Conservation (phyloP, 179 eudicot genomes). For the Beta macrorhiza region DNA sequence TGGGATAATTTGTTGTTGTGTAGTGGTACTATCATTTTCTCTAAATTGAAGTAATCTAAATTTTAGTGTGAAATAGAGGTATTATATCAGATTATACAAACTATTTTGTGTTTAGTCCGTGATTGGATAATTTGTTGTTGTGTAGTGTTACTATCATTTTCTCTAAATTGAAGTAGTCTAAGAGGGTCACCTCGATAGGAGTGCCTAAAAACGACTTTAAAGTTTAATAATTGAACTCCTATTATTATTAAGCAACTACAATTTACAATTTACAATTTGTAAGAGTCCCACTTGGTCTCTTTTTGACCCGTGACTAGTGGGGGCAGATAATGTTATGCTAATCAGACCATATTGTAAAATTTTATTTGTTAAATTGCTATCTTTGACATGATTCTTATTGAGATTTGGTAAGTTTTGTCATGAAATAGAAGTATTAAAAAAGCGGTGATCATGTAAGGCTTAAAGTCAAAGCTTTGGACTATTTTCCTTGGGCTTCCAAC, state of each 20-base stretch:
- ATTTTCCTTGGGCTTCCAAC: conserved; percentile 35
- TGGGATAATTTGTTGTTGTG: conserved; percentile 14
- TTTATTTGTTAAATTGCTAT: neutral
- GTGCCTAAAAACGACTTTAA: conserved; percentile 21
- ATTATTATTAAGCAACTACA: conserved; percentile 1
- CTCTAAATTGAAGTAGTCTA: neutral
- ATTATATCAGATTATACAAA: no score
- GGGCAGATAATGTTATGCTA: conserved; percentile 12
- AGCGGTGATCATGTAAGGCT: conserved; percentile 21
- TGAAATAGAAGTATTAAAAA: conserved; percentile 14
- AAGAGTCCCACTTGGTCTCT: conserved; percentile 24
- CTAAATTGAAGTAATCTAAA: neutral
- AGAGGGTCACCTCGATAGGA: conserved; percentile 1
- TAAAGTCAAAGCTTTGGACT: conserved; percentile 37
- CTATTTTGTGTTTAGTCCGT: no score
- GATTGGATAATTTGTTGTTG: conserved; percentile 16
- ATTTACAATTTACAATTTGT: neutral
- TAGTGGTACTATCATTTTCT: conserved; percentile 8
- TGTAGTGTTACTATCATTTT: conserved; percentile 10
- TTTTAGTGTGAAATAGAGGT: no score
- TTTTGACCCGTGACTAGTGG: conserved; percentile 34
- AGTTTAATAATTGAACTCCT: conserved; percentile 12
- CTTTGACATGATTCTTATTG: conserved; percentile 14
- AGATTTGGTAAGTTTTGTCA: conserved; percentile 17
- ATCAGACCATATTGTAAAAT: conserved; percentile 8